Evolutionary conservation across 2,329 filamentous ascomycete genomes (phyloP).

Genomic region (Aspergillus pseudotamarii): DNA sequence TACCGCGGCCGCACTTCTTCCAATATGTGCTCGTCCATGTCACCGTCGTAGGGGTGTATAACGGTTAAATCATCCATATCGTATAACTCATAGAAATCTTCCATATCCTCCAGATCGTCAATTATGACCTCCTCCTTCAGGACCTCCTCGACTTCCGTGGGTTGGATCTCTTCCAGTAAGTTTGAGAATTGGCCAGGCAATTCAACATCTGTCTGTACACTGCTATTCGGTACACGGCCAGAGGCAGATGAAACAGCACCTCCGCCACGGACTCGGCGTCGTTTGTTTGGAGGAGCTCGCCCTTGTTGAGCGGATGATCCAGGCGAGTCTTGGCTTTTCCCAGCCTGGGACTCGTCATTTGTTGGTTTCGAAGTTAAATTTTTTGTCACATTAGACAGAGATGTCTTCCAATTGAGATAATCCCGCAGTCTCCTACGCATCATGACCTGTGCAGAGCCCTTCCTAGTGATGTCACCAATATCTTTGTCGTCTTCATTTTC

Average conservation of each 20-base stretch:
- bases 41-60: conserved; percentile 90
- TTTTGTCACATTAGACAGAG: conserved; percentile 79
- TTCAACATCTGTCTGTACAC: conserved; percentile 73
- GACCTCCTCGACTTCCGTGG: conserved; percentile 74
- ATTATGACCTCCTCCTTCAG: conserved; percentile 69
- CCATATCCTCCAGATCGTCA: conserved; percentile 87
- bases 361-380: conserved; percentile 39
- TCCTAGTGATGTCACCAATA: conserved; percentile 55
- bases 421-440: conserved; percentile 84
- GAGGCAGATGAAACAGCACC: conserved; percentile 61
- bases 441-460: conserved; percentile 79
- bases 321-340: conserved; percentile 25
- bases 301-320: conserved; percentile 45
- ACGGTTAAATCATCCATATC: conserved; percentile 88
- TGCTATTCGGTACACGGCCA: conserved; percentile 71
- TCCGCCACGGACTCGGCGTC: conserved; percentile 80
- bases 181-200: conserved; percentile 79
- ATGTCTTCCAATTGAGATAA: conserved; percentile 87
- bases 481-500: conserved; percentile 47
- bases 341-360: conserved; percentile 24
- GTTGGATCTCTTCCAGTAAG: conserved; percentile 78
- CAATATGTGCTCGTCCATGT: conserved; percentile 93
- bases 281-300: conserved; percentile 78
- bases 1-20: conserved; percentile 92
- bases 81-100: conserved; percentile 87